Conservation (phyloP, 768 basidiomycete genomes). For the Mycena albidolilacea region DNA sequence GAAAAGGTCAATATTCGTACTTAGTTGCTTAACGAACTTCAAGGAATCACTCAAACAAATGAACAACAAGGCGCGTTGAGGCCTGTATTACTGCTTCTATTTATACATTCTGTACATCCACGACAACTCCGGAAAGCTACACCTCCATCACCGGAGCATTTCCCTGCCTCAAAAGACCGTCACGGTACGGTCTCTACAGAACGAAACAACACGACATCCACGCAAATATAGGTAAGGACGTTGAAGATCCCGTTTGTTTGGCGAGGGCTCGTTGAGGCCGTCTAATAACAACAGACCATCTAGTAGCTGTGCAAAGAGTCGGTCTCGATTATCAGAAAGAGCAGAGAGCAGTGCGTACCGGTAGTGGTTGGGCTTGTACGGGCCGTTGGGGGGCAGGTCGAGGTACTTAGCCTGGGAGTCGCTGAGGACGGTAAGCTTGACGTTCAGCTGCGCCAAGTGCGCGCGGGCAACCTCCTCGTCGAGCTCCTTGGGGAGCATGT, state of each 20-base stretch:
- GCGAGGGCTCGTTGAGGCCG: conserved; percentile 88
- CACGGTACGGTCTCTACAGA: conserved; percentile 63
- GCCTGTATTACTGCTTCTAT: conserved; percentile 50
- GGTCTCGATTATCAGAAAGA: not conserved
- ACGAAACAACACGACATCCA: conserved; percentile 64
- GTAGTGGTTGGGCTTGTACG: conserved; percentile 67
- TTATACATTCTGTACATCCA: conserved; percentile 28
- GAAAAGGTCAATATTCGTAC: no score
- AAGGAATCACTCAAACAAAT: conserved; percentile 16
- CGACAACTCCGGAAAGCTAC: conserved; percentile 18
- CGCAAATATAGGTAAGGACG: conserved; percentile 60
- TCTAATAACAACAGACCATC: conserved; percentile 54
- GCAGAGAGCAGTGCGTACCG: conserved; percentile 8
- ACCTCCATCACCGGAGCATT: conserved; percentile 29
- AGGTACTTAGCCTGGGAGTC: conserved; percentile 89
- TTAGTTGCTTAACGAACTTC: no score
- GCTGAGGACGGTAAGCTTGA: conserved; percentile 89
- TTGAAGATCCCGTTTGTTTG: conserved; percentile 76
- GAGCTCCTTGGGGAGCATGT: conserved; percentile 98
- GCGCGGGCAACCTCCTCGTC: conserved; percentile 99
- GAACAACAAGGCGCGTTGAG: conserved; percentile 68
- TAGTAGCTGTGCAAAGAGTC: conserved; percentile 64
- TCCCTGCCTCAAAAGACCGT: conserved; percentile 59
- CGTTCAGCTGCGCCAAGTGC: conserved; percentile 91
- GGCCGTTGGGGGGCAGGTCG: conserved; percentile 87